phyloP scores from a whole-genome alignment of 345 rosid species.

The Eucalyptus urophylla region DNA sequence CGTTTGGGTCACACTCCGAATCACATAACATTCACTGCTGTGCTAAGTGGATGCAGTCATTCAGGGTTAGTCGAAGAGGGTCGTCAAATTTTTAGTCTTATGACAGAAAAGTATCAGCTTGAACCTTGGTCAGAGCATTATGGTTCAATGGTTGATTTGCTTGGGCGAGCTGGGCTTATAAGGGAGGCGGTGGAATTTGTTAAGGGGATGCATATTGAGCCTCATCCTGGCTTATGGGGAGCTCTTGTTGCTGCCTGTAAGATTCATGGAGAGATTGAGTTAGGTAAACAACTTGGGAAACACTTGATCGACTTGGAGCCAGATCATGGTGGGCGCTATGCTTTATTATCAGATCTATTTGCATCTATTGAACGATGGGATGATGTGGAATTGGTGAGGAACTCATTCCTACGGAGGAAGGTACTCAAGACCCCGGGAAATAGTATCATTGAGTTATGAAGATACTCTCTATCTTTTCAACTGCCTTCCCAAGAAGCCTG shows the following conservation, averaged over 20 bases:
- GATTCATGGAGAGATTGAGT: constrained; percentile 14
- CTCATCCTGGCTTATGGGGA: constrained; percentile 19
- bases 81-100: constrained; percentile 6
- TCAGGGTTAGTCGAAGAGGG: constrained; percentile 22
- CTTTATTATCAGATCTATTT: constrained; percentile 3
- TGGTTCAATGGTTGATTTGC: constrained; percentile 22
- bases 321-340: constrained; percentile 6
- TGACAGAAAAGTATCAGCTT: constrained; percentile 1
- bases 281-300: not conserved
- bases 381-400: constrained; percentile 1
- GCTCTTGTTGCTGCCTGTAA: constrained; percentile 27
- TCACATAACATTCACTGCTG: constrained; percentile 11
- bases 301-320: constrained; percentile 12
- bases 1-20: constrained; percentile 2
- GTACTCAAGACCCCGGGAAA: not conserved
- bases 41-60: constrained; percentile 26
- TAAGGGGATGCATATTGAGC: constrained; percentile 15
- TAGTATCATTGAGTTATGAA: not conserved
- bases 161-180: constrained; percentile 22
- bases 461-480: not conserved
- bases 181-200: constrained; percentile 13
- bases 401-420: not conserved
- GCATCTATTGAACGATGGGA: not conserved
- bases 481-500: not conserved
- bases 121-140: constrained; percentile 18